Percentiles rank a stretch among this genome's conserved stretches.
Evolutionary conservation across 78 protist species (phyloP).

Genomic region (Dictyostelium purpureum): DNA sequence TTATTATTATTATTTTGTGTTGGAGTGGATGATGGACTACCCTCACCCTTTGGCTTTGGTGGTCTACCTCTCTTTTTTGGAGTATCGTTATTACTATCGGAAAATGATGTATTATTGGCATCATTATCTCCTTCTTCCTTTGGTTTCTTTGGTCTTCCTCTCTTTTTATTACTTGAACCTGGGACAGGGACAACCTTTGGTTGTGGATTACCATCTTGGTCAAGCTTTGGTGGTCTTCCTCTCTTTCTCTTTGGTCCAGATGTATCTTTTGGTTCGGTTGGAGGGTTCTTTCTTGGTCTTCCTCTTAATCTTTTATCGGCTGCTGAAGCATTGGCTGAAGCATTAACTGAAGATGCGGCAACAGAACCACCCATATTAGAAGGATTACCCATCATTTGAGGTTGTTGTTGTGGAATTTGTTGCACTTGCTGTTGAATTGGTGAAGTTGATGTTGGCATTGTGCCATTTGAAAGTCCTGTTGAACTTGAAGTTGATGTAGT

Average conservation of each 20-base stretch:
- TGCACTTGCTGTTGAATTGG: not conserved
- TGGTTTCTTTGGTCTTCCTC: slow-evolving; percentile 73
- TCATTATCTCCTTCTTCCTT: slow-evolving; percentile 18
- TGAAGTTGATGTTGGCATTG: not conserved
- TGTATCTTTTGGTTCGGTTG: slow-evolving; percentile 50
- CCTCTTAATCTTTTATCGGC: slow-evolving; percentile 64
- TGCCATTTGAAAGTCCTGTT: not conserved
- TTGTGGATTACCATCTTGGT: slow-evolving; percentile 53
- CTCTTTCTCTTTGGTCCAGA: slow-evolving; percentile 50
- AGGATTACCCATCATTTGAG: not conserved
- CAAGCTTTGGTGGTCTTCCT: slow-evolving; percentile 76
- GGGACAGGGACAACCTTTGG: slow-evolving; percentile 15
- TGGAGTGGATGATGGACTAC: not conserved
- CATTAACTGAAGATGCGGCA: not conserved
- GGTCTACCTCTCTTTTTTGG: slow-evolving; percentile 75
- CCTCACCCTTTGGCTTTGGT: slow-evolving; percentile 23
- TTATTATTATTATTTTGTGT: not conserved
- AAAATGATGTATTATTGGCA: not conserved
- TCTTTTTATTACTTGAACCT: slow-evolving; percentile 23
- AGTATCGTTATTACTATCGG: not conserved
- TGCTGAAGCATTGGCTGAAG: not conserved
- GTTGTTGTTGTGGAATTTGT: not conserved
- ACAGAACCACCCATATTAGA: not conserved
- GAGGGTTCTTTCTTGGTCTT: slow-evolving; percentile 70
- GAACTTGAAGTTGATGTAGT: too few species aligned